Evolutionary conservation across 306 rosid genomes (phyloP).

Genomic region (Mimosa pudica): DNA sequence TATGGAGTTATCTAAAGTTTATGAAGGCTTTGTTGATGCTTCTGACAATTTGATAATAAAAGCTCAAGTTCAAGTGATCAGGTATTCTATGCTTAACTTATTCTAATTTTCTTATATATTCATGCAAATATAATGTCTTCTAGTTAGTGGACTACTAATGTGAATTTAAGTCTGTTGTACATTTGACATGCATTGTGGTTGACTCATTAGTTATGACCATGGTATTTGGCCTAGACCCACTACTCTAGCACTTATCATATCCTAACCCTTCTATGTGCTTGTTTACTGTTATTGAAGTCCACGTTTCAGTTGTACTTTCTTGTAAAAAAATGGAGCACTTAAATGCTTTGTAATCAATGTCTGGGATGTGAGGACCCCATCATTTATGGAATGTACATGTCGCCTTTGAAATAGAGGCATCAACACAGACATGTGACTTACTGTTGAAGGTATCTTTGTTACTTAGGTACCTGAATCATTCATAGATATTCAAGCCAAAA

Average conservation of each 20-base stretch:
- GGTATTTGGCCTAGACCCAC: neutral
- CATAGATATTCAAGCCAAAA: neutral
- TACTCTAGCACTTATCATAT: neutral
- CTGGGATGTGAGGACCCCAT: slow-evolving; percentile 1
- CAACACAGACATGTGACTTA: neutral
- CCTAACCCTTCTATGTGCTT: slow-evolving; percentile 9
- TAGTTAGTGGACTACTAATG: neutral
- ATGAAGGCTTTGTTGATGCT: slow-evolving; percentile 91
- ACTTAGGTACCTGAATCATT: neutral
- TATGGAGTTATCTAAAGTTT: slow-evolving; percentile 96
- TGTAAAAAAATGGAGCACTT: neutral
- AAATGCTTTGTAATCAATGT: neutral
- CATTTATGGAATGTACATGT: neutral
- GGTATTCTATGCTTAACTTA: slow-evolving; percentile 53
- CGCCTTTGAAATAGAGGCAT: neutral
- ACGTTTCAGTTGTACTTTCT: neutral
- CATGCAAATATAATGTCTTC: neutral
- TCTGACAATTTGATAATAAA: slow-evolving; percentile 94
- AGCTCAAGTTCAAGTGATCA: slow-evolving; percentile 99
- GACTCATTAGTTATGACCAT: neutral
- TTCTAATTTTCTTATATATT: slow-evolving; percentile 15
- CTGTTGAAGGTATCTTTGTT: neutral
- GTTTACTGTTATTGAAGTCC: slow-evolving; percentile 5
- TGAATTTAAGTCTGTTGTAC: neutral
- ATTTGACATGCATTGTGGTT: neutral